phyloP scores from a whole-genome alignment of 2,329 filamentous ascomycete genomes.

The Pezicula radicicola region DNA sequence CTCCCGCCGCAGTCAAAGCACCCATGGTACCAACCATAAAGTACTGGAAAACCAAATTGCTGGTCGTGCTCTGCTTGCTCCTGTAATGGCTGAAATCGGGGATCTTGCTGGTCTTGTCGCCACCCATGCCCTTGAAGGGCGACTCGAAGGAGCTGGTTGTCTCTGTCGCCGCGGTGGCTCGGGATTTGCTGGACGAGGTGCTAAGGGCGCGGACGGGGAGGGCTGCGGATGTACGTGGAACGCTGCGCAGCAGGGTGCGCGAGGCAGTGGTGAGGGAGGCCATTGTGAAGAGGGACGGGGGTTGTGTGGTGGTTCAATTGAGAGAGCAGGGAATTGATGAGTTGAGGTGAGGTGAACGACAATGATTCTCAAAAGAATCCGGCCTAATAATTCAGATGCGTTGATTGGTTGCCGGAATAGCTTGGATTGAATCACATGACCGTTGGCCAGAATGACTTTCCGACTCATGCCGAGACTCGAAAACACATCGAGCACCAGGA shows the following conservation, averaged over 20 bases:
- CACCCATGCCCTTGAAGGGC: slow-evolving; percentile 54
- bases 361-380: background rate
- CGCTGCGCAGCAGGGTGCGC: slow-evolving; percentile 64
- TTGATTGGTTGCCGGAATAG: background rate
- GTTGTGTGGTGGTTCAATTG: slow-evolving; percentile 15
- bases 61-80: slow-evolving; percentile 62
- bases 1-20: slow-evolving; percentile 85
- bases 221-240: slow-evolving; percentile 38
- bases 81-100: slow-evolving; percentile 89
- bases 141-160: slow-evolving; percentile 49
- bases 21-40: slow-evolving; percentile 98
- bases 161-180: slow-evolving; percentile 13
- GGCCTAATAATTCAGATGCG: background rate
- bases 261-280: slow-evolving; percentile 67
- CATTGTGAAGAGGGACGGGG: slow-evolving; percentile 44
- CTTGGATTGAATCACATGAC: no score
- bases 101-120: slow-evolving; percentile 62
- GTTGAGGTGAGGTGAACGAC: slow-evolving; percentile 2
- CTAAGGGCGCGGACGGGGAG: slow-evolving; percentile 51
- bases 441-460: no score
- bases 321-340: slow-evolving; percentile 6
- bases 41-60: slow-evolving; percentile 90
- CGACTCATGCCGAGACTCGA: no score
- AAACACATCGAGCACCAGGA: no score
- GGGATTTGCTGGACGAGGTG: slow-evolving; percentile 32